phyloP scores from a whole-genome alignment of 768 basidiomycete genomes.

The Lentinula edodes region DNA sequence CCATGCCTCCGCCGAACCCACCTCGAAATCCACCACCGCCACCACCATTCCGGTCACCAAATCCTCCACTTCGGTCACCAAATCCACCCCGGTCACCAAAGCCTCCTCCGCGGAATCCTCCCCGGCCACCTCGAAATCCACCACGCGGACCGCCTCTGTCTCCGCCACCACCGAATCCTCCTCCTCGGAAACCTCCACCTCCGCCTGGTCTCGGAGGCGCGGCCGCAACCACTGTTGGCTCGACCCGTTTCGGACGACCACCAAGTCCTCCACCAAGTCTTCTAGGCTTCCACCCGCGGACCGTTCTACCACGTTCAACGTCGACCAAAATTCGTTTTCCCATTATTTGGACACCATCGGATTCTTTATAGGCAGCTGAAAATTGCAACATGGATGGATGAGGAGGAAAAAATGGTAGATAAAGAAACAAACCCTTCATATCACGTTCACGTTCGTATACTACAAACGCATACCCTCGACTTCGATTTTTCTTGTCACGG shows the following conservation, averaged over 20 bases:
- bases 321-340: slow-evolving; percentile 96
- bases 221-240: slow-evolving; percentile 29
- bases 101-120: slow-evolving; percentile 36
- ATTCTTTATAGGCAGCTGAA: slow-evolving; percentile 96
- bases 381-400: slow-evolving; percentile 8
- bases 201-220: slow-evolving; percentile 38
- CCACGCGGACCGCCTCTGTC: slow-evolving; percentile 24
- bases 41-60: slow-evolving; percentile 26
- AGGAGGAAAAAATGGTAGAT: slow-evolving; percentile 8
- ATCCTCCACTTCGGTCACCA: slow-evolving; percentile 41
- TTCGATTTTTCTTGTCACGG: slow-evolving; percentile 81
- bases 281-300: slow-evolving; percentile 97
- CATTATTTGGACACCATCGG: slow-evolving; percentile 93
- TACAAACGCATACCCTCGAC: slow-evolving; percentile 92
- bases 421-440: slow-evolving; percentile 81
- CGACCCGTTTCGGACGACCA: slow-evolving; percentile 86
- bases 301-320: slow-evolving; percentile 96
- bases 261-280: slow-evolving; percentile 98
- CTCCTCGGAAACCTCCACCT: slow-evolving; percentile 36
- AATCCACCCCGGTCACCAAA: slow-evolving; percentile 29
- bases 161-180: slow-evolving; percentile 23
- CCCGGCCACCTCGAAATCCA: slow-evolving; percentile 39
- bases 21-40: slow-evolving; percentile 21
- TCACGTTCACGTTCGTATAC: slow-evolving; percentile 98
- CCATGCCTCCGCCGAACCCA: slow-evolving; percentile 27